A percentile compares a stretch with the other conserved stretches of the same genome.
Evolutionary conservation across 1,284 basidiomycete genomes (phyloP).

Genomic region (Rhodotorula mucilaginosa): DNA sequence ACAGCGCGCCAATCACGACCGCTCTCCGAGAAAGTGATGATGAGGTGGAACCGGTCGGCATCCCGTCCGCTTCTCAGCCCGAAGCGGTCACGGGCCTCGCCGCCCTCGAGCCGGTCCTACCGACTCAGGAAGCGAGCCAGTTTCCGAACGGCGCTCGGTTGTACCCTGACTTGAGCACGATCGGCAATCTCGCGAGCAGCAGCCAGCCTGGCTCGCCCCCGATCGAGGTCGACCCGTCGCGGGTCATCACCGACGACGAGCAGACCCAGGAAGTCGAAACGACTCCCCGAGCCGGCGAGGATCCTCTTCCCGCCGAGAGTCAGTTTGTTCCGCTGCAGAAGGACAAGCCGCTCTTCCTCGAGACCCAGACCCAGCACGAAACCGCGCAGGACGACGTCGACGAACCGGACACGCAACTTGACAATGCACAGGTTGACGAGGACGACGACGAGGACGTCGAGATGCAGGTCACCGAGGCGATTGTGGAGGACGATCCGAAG

Average conservation of each 20-base stretch:
- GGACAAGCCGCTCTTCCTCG: slow-evolving; percentile 30
- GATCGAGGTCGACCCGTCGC: slow-evolving; percentile 14
- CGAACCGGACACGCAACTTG: neutral
- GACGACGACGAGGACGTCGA: neutral
- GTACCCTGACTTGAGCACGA: slow-evolving; percentile 13
- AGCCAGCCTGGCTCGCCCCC: slow-evolving; percentile 4
- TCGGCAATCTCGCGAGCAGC: slow-evolving; percentile 7
- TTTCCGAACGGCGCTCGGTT: neutral
- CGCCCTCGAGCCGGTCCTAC: slow-evolving; percentile 1
- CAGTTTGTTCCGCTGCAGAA: slow-evolving; percentile 29
- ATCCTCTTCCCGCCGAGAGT: slow-evolving; percentile 13
- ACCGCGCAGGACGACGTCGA: neutral
- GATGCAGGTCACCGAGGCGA: neutral
- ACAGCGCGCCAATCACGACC: slow-evolving; percentile 28
- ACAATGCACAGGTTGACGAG: neutral
- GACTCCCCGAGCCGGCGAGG: neutral
- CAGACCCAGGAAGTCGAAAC: neutral
- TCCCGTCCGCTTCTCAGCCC: neutral
- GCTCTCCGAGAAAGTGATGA: neutral
- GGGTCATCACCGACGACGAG: slow-evolving; percentile 12
- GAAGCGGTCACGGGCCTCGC: neutral
- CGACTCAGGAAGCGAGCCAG: slow-evolving; percentile 1
- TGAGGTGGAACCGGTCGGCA: neutral
- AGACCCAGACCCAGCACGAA: slow-evolving; percentile 4
- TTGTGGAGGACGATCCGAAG: neutral